Evolutionary conservation across 345 rosid genomes (phyloP), one percentile per base, ranked within the genome.

Genomic region (Garcia nutans): DNA sequence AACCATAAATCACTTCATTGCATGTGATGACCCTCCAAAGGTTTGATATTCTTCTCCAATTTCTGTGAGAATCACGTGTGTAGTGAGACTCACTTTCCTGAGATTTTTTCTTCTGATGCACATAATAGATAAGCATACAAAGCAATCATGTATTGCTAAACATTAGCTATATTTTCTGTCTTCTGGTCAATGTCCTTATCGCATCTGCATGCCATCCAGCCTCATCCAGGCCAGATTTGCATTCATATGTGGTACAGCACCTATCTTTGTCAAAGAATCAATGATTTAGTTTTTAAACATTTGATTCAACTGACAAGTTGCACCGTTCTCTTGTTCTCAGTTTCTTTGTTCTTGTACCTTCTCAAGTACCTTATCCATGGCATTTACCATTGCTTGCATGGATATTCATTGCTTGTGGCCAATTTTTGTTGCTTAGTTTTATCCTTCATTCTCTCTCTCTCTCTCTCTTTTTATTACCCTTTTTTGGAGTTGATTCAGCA

Each of bases 1-100:
- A 75, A 90, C 93, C 76, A 86, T 95, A 78, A 88, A 82, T 83
- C 89, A 93, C 73, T 90, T 95, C 82, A 88, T 76, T 77, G 66
- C 81, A 55, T 76, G 78, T 65, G 87, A 84, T 56, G 90, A 87
- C 77, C 93, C 98, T 44, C 96, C 99, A 71, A 95, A 90, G 97
- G 98, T 95, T 84, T 85, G 85, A 22, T 71, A 16, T 79, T 71
- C 69, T 78, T 76, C 50, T 72, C 70, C 80, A 68, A 69, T 17
- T 74, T 54, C 22, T 10, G 24, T 55, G 65, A 64, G 24, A 67
- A 23, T 20, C 3, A 24, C 67, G 31, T 59, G 19, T 15, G 23
- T 26, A 47, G 68, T n/a, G 54, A 55, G 61, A 59, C 59, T 5
- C 6, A 19, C 15, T 65, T 10, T 26, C 62, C 12, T 28, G 22